Conservation (phyloP, 2,329 filamentous ascomycete genomes). For the Paraphoma sp. region DNA sequence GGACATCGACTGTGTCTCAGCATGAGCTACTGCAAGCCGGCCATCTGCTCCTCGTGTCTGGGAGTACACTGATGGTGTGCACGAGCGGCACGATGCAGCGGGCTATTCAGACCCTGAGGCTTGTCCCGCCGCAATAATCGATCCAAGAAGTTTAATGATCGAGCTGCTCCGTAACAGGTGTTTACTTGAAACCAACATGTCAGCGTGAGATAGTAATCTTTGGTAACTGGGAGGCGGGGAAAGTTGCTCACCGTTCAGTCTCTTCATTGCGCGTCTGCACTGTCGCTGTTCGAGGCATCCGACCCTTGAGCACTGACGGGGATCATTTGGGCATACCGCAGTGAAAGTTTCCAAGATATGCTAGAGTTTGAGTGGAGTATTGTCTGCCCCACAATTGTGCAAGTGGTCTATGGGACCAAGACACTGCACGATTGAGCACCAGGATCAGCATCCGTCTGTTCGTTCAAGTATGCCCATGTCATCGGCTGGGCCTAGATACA, state of each 20-base stretch:
- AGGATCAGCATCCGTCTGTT: background rate
- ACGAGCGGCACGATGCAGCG: conserved; percentile 13
- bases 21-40: background rate
- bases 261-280: background rate
- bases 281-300: background rate
- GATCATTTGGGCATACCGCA: background rate
- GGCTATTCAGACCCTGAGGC: conserved; percentile 9
- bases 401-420: background rate
- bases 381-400: background rate
- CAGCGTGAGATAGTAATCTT: background rate
- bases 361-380: background rate
- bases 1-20: background rate
- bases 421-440: background rate
- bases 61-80: conserved; percentile 1
- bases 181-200: background rate
- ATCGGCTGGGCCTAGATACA: no score
- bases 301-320: background rate
- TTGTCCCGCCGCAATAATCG: conserved; percentile 7
- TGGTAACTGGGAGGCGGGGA: background rate
- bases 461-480: background rate
- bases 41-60: background rate
- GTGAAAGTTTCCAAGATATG: background rate
- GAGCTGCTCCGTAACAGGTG: conserved; percentile 12
- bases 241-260: conserved; percentile 1
- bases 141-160: conserved; percentile 3